Percentiles rank a stretch among this genome's conserved stretches.
These are phyloP conservation scores for Gloeophyllum trabeum DNA, from an alignment of 768 basidiomycete genomes.

Conservation along the genomic window DNA sequence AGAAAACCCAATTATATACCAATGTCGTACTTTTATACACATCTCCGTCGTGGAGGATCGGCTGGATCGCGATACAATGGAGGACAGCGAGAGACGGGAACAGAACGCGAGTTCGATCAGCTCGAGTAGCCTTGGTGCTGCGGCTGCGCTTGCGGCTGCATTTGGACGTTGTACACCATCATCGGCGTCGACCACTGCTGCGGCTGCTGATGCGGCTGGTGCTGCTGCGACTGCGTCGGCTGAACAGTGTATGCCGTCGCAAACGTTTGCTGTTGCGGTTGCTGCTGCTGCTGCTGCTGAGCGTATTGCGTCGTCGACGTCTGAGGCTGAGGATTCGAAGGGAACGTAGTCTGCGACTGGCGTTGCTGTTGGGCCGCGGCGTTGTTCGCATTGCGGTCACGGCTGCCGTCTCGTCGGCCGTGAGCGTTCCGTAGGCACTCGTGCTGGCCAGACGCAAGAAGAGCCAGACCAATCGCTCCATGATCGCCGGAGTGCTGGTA, in stretches of 20 bases:
- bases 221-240: not conserved
- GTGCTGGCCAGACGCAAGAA: slow-evolving; percentile 70
- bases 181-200: not conserved
- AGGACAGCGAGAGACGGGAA: not conserved
- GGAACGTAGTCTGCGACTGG: not conserved
- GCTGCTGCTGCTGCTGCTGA: not conserved
- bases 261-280: not conserved
- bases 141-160: not conserved
- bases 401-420: slow-evolving; percentile 2
- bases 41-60: too few species aligned
- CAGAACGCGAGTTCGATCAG: not conserved
- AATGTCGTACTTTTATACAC: too few species aligned
- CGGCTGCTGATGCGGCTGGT: not conserved
- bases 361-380: not conserved
- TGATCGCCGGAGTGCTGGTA: slow-evolving; percentile 96
- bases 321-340: not conserved
- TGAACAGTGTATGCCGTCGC: not conserved
- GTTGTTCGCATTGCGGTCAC: not conserved
- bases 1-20: too few species aligned
- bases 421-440: slow-evolving; percentile 30
- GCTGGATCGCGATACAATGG: not conserved
- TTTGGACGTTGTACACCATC: not conserved
- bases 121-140: not conserved
- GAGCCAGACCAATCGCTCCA: slow-evolving; percentile 76
- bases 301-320: not conserved